Evolutionary conservation across 2,329 filamentous ascomycete genomes (phyloP).

Genomic region (Fusarium coicis): DNA sequence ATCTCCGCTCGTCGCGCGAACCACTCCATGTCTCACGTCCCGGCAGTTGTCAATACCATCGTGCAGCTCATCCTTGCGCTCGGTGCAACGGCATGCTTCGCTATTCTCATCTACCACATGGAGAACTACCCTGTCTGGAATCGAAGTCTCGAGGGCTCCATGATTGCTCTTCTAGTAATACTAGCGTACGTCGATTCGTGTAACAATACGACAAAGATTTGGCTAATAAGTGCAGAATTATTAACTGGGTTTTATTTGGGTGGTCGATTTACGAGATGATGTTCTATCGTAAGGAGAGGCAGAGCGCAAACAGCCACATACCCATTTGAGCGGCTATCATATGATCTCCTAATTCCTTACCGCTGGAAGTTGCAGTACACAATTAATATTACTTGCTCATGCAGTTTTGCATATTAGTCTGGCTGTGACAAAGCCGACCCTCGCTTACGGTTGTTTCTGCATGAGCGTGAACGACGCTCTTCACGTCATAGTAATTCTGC

Average conservation of each 20-base stretch:
- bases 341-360: background rate
- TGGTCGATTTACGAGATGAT: conserved; percentile 32
- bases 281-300: conserved; percentile 11
- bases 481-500: background rate
- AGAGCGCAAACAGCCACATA: conserved; percentile 26
- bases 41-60: conserved; percentile 19
- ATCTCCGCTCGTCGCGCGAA: conserved; percentile 35
- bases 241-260: conserved; percentile 34
- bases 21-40: conserved; percentile 36
- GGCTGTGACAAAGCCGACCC: background rate
- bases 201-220: background rate
- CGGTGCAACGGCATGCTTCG: conserved; percentile 37
- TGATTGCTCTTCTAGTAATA: conserved; percentile 39
- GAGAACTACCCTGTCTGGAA: conserved; percentile 29
- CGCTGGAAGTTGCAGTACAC: background rate
- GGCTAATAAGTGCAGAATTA: conserved; percentile 22
- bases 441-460: background rate
- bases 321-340: conserved; percentile 24
- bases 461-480: background rate
- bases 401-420: background rate
- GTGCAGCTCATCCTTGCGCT: conserved; percentile 40
- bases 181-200: conserved; percentile 30
- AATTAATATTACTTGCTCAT: background rate
- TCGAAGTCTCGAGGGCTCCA: conserved; percentile 26
- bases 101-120: conserved; percentile 36